Base-by-base conservation (phyloP, 2,329 filamentous ascomycete genomes). In the Phoma sp. region DNA sequence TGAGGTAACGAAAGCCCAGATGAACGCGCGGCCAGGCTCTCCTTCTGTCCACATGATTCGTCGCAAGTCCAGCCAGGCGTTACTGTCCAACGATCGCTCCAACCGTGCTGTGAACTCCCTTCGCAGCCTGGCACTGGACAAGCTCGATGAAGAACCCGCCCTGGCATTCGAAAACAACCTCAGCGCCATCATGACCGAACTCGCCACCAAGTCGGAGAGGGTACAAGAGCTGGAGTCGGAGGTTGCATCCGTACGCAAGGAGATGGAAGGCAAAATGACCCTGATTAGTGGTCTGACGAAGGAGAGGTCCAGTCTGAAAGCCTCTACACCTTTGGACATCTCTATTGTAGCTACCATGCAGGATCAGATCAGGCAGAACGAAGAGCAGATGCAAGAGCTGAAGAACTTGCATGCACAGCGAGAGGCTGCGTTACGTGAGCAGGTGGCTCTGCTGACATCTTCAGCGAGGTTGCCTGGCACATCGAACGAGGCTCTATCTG, bases 231-330 rank as follows among this genome's bases (percentile, higher is more conserved):
- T 99, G 11, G 95, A 99, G 74, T 86, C 87, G 5, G 93, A 96
- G 64, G 85, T 97, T 52, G 81, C 87, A 24, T 87, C 86, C 4
- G 86, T 92, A 22, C 95, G 91, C 79, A 96, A 92, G 79, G 95
- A 99, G 75, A 96, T 98, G 89, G 95, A 99, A 71, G 88, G 85
- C 59, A 99, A 99, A 83, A 92, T 93, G 81, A 90, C 91, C 27
- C 93, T 99, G 70, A 98, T 99, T 65, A 91, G 91, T 27, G 95
- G 95, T 6, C 81, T 99, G 59, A 96, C 95, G 3, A 88, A 95
- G 48, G 96, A 99, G 75, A 84, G 96, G 55, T 93, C 91, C 3
- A 97, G 92, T 77, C 83, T 97, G 77, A 91, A 93, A 72, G 84
- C 82, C 72, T 81, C 83, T 2, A 89, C 89, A 23, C 89, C 92